Conservation (phyloP, 192 early-diverging fungal species). For the Coemansia sp. region DNA sequence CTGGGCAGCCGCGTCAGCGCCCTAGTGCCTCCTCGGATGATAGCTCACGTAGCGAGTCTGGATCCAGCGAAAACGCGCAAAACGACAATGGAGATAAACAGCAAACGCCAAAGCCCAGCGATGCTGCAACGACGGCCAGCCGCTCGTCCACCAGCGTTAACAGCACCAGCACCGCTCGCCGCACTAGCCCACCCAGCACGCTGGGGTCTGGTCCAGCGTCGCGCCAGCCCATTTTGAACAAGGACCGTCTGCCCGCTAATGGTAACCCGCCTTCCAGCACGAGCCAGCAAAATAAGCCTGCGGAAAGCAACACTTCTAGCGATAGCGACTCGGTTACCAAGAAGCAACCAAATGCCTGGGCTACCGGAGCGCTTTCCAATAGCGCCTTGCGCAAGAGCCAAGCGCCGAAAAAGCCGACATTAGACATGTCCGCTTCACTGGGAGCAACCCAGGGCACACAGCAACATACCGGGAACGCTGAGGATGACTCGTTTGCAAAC, state of each 20-base stretch:
- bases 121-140: slow-evolving; percentile 4
- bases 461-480: slow-evolving; percentile 12
- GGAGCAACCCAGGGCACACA: background rate
- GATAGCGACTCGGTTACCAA: slow-evolving; percentile 7
- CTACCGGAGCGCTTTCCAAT: slow-evolving; percentile 16
- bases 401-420: background rate
- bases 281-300: background rate
- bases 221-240: slow-evolving; percentile 3
- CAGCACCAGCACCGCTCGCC: slow-evolving; percentile 3
- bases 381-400: slow-evolving; percentile 15
- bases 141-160: slow-evolving; percentile 7
- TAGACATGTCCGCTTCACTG: background rate
- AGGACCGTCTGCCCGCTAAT: background rate
- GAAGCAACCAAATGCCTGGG: slow-evolving; percentile 18
- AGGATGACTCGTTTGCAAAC: slow-evolving; percentile 6
- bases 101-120: slow-evolving; percentile 5
- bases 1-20: slow-evolving; percentile 16
- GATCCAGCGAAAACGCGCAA: slow-evolving; percentile 21
- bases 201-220: background rate
- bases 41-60: slow-evolving; percentile 6
- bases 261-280: background rate
- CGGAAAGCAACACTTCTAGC: background rate
- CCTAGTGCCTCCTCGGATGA: slow-evolving; percentile 12
- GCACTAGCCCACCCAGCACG: slow-evolving; percentile 12
- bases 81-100: slow-evolving; percentile 11